Evolutionary conservation across 2,329 filamentous ascomycete genomes (phyloP).

Genomic region (Fusarium beomiforme): DNA sequence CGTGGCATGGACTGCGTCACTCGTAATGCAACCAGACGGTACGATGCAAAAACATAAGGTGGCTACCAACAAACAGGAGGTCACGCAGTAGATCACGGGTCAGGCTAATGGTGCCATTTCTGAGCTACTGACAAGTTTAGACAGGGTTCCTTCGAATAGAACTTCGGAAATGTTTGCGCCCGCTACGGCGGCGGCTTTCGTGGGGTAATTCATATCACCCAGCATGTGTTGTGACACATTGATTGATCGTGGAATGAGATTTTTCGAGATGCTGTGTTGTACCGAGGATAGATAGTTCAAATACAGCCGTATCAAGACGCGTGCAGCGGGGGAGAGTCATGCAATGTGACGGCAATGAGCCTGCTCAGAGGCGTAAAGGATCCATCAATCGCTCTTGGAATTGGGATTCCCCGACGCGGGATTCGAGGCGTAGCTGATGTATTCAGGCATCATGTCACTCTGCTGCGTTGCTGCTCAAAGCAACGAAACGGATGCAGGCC

Average conservation of each 20-base stretch:
- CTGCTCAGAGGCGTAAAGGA: constrained; percentile 19
- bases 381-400: constrained; percentile 3
- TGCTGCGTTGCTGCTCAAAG: constrained; percentile 12
- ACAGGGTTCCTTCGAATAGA: constrained; percentile 4
- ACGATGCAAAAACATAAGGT: constrained; percentile 23
- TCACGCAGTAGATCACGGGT: constrained; percentile 26
- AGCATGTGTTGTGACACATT: constrained; percentile 8
- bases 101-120: constrained; percentile 33
- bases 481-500: constrained; percentile 11
- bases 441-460: constrained; percentile 16
- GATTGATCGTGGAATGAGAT: constrained; percentile 13
- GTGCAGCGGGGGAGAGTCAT: constrained; percentile 24
- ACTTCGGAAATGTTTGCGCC: constrained; percentile 26
- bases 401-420: constrained; percentile 22
- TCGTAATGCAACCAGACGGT: constrained; percentile 22
- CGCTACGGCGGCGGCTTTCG: constrained; percentile 33
- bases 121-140: constrained; percentile 27
- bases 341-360: constrained; percentile 25
- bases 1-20: constrained; percentile 36
- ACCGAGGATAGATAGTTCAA: constrained; percentile 10
- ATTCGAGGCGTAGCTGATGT: constrained; percentile 25
- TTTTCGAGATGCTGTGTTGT: constrained; percentile 9
- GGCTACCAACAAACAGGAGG: constrained; percentile 18
- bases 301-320: constrained; percentile 19
- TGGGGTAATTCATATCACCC: constrained; percentile 37